Evolutionary conservation across 2,329 filamentous ascomycete genomes (phyloP).

Genomic region (Metarhizium guizhouense): DNA sequence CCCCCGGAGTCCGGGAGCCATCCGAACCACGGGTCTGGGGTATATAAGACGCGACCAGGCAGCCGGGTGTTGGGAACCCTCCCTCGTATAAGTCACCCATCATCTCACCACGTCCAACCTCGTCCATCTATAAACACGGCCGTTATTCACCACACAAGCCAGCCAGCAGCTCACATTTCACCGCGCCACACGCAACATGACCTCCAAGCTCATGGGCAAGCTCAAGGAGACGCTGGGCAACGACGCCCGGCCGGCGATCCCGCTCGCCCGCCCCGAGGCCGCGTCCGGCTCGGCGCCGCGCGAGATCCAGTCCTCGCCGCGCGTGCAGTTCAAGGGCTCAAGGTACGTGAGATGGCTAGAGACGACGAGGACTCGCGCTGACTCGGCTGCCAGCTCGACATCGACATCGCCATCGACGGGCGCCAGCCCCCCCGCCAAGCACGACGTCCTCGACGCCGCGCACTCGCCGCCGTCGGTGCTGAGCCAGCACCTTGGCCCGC

Average conservation of each 20-base stretch:
- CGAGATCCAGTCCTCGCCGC: background rate
- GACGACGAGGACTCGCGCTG: no score
- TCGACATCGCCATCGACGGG: background rate
- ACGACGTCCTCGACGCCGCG: slow-evolving; percentile 13
- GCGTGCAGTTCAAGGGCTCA: background rate
- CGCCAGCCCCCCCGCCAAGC: background rate
- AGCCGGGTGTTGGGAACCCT: no score
- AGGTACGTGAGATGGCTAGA: no score
- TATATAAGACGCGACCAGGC: background rate
- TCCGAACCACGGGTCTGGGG: background rate
- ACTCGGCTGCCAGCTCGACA: background rate
- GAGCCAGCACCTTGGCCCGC: slow-evolving; percentile 15
- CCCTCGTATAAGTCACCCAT: no score
- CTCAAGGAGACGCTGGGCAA: slow-evolving; percentile 3
- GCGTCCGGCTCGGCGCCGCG: background rate
- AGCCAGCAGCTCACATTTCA: no score
- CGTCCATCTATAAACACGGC: no score
- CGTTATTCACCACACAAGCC: no score
- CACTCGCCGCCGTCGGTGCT: slow-evolving; percentile 18
- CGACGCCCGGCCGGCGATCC: slow-evolving; percentile 3
- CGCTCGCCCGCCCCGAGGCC: slow-evolving; percentile 2
- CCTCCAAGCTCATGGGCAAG: slow-evolving; percentile 2
- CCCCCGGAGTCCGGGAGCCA: background rate
- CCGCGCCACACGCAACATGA: background rate
- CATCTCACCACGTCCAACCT: no score